These are phyloP conservation scores for Rhodotorula toruloides DNA, from an alignment of 768 basidiomycete genomes.

Conservation along the genomic window DNA sequence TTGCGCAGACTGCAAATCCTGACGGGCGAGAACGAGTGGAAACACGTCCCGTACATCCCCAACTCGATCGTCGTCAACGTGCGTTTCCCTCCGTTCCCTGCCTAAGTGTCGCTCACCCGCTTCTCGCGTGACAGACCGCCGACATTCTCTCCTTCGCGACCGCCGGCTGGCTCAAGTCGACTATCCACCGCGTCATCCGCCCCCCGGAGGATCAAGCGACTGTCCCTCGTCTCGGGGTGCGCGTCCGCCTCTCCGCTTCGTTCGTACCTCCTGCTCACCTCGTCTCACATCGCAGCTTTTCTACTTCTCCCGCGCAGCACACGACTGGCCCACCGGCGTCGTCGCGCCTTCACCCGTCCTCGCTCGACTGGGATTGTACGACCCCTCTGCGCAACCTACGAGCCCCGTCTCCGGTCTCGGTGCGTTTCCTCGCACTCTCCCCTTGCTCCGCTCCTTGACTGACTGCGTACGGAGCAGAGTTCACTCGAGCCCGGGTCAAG, in stretches of 20 bases:
- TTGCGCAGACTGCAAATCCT: constrained; percentile 7
- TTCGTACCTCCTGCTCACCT: too few relatives aligned
- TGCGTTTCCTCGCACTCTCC: not conserved
- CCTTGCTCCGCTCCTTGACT: not conserved
- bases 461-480: not conserved
- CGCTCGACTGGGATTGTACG: constrained; percentile 15
- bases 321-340: constrained; percentile 2
- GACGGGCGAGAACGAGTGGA: not conserved
- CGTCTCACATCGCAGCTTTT: not conserved
- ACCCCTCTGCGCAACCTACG: not conserved
- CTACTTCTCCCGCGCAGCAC: constrained; percentile 13
- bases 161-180: constrained; percentile 45
- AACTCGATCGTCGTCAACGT: constrained; percentile 18
- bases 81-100: not conserved
- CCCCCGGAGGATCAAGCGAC: constrained; percentile 17
- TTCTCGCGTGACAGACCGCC: constrained; percentile 18
- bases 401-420: constrained; percentile 5
- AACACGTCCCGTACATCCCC: constrained; percentile 8
- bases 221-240: constrained; percentile 4
- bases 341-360: constrained; percentile 19
- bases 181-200: constrained; percentile 27
- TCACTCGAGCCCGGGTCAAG: constrained; percentile 5
- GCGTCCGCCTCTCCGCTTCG: not conserved
- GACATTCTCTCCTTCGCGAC: constrained; percentile 45
- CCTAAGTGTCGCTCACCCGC: not conserved